Evolutionary conservation across 345 rosid species (phyloP).

Genomic region (Citrus medica): DNA sequence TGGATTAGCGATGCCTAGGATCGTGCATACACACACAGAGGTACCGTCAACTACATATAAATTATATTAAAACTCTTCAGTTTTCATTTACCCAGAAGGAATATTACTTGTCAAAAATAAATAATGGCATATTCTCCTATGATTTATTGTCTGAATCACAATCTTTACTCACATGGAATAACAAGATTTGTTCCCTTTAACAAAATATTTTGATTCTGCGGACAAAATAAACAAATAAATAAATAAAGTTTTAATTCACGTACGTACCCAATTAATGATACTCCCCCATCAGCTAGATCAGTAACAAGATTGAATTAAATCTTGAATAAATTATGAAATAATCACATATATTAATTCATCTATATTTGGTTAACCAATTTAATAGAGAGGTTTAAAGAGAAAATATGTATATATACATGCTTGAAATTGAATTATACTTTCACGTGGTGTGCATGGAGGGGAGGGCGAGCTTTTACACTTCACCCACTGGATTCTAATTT

Average conservation of each 20-base stretch:
- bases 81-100: not conserved
- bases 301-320: not conserved
- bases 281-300: not conserved
- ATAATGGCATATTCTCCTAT: conserved; percentile 2
- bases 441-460: conserved; percentile 7
- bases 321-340: not conserved
- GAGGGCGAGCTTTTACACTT: not conserved
- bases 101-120: not conserved
- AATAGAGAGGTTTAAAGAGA: no score
- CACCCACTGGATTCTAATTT: no score
- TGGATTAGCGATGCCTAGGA: conserved; percentile 50
- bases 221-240: not conserved
- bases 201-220: not conserved
- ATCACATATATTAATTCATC: no score
- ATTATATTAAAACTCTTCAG: not conserved
- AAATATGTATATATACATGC: not conserved
- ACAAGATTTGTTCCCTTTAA: not conserved
- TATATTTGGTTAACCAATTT: no score
- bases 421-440: not conserved
- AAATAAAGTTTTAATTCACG: no score
- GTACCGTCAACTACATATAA: conserved; percentile 2
- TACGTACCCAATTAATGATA: no score
- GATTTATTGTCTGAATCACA: not conserved
- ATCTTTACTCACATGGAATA: conserved; percentile 14
- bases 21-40: conserved; percentile 27